phyloP scores from a whole-genome alignment of 768 basidiomycete species.

The Boletus edulis region DNA sequence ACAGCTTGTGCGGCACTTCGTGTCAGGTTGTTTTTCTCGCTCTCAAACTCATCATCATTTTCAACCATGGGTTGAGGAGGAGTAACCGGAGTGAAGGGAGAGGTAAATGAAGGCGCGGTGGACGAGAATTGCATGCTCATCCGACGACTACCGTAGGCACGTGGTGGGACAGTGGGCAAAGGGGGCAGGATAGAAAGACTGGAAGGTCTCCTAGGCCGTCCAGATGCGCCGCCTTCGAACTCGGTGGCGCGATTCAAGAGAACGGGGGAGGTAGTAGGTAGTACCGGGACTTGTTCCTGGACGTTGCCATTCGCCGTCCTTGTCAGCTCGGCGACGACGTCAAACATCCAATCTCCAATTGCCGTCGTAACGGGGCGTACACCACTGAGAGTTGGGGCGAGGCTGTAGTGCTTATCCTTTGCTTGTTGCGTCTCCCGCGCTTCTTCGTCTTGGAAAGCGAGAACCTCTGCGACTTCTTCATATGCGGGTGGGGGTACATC shows the following conservation, averaged over 20 bases:
- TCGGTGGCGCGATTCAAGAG: constrained; percentile 21
- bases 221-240: constrained; percentile 22
- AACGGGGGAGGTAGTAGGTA: constrained; percentile 12
- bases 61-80: constrained; percentile 24
- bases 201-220: constrained; percentile 22
- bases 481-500: constrained; percentile 28
- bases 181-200: constrained; percentile 41
- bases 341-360: constrained; percentile 83
- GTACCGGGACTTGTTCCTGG: constrained; percentile 9
- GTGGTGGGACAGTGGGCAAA: constrained; percentile 27
- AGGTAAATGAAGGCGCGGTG: constrained; percentile 41
- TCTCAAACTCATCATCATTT: constrained; percentile 41
- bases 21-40: constrained; percentile 44
- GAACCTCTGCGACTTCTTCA: constrained; percentile 44
- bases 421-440: constrained; percentile 23
- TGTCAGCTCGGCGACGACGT: constrained; percentile 68
- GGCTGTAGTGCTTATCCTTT: constrained; percentile 42
- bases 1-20: constrained; percentile 38
- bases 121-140: constrained; percentile 70
- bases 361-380: constrained; percentile 51
- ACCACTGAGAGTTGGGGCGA: constrained; percentile 32
- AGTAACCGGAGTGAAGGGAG: constrained; percentile 11
- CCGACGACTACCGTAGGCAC: constrained; percentile 25
- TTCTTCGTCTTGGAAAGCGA: constrained; percentile 46
- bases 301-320: constrained; percentile 16